Evolutionary conservation across 2,329 filamentous ascomycete genomes (phyloP).

Genomic region (Aphanoascus verrucosus): DNA sequence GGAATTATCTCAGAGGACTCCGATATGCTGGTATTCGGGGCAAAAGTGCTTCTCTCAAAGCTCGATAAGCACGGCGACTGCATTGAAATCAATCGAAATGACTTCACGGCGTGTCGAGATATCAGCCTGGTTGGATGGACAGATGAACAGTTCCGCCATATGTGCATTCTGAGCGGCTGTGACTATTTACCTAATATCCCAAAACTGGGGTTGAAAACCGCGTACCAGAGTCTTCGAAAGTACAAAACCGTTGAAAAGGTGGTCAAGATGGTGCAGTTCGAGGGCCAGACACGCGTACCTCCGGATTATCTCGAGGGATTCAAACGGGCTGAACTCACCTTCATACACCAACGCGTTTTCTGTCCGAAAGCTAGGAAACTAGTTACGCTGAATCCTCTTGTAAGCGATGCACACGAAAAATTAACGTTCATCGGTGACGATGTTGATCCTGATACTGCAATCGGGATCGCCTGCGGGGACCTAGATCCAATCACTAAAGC

Average conservation of each 20-base stretch:
- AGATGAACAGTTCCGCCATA: conserved; percentile 78
- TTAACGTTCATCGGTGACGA: conserved; percentile 73
- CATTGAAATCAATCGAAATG: conserved; percentile 76
- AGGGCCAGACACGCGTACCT: conserved; percentile 73
- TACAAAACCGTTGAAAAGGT: conserved; percentile 78
- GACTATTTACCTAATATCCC: conserved; percentile 85
- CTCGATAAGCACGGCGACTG: conserved; percentile 89
- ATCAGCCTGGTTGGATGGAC: conserved; percentile 86
- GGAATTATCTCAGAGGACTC: conserved; percentile 95
- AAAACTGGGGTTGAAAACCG: conserved; percentile 83
- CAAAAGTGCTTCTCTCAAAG: conserved; percentile 82
- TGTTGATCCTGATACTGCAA: conserved; percentile 58
- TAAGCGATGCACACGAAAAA: conserved; percentile 51
- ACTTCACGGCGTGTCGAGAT: conserved; percentile 82
- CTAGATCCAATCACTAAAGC: conserved; percentile 83
- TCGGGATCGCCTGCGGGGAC: conserved; percentile 66
- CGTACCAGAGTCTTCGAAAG: conserved; percentile 79
- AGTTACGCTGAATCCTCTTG: conserved; percentile 62
- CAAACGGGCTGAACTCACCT: conserved; percentile 78
- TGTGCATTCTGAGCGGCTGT: conserved; percentile 94
- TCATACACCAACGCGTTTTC: conserved; percentile 88
- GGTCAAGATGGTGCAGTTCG: conserved; percentile 73
- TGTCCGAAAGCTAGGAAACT: conserved; percentile 62
- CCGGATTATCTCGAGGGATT: conserved; percentile 72
- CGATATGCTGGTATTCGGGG: conserved; percentile 88